Conservation (phyloP, 106 monocot species). For the Platanthera guangdongensis region DNA sequence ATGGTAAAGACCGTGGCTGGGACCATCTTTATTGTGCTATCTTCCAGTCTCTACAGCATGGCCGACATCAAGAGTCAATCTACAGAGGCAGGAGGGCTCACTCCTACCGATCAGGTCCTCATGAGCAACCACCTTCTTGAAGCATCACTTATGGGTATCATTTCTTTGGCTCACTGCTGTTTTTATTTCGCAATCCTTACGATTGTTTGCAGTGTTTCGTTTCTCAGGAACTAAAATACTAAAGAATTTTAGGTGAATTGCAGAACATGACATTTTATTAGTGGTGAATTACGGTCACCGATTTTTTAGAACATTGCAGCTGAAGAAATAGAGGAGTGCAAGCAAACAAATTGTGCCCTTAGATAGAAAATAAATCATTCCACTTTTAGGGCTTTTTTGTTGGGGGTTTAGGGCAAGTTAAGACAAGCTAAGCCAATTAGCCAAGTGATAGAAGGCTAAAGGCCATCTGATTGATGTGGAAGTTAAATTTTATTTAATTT, state of each 20-base stretch:
- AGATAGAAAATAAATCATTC: neutral
- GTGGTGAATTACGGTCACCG: neutral
- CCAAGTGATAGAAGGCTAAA: too few species aligned
- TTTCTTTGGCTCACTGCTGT: neutral
- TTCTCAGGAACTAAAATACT: neutral
- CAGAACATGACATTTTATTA: neutral
- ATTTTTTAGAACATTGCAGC: neutral
- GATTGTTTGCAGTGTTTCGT: neutral
- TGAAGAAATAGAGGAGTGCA: neutral
- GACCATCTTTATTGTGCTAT: constrained; percentile 36
- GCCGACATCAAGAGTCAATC: constrained; percentile 45
- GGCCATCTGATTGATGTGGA: too few species aligned
- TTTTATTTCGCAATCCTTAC: neutral
- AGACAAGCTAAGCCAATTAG: too few species aligned
- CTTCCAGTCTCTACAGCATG: constrained; percentile 59
- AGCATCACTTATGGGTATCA: constrained; percentile 71
- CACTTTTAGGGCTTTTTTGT: neutral
- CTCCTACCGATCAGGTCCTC: constrained; percentile 86
- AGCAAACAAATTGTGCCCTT: neutral
- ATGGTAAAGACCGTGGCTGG: constrained; percentile 52
- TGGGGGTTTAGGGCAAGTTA: too few species aligned
- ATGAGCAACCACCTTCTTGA: constrained; percentile 79
- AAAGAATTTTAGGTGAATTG: neutral
- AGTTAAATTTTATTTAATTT: too few species aligned
- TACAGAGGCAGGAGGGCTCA: constrained; percentile 32